Evolutionary conservation across 2,329 filamentous ascomycete species (phyloP).

Genomic region (Furcasterigmium sp.): DNA sequence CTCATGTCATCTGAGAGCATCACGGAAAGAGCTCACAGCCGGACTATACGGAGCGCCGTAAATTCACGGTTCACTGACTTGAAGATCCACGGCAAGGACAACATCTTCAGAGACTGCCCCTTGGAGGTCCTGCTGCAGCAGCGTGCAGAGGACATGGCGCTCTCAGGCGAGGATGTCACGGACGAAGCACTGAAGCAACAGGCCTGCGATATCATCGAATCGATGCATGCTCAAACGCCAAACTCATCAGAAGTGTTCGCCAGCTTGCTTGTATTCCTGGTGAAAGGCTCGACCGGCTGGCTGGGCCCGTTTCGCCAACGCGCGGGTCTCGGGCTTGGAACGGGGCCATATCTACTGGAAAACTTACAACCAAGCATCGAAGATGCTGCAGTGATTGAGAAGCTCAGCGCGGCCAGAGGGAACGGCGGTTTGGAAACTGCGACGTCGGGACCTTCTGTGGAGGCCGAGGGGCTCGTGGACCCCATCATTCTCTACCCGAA

Average conservation of each 20-base stretch:
- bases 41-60: constrained; percentile 14
- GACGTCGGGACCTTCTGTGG: too few species aligned
- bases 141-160: constrained; percentile 6
- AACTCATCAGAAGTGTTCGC: constrained; percentile 3
- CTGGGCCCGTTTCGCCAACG: constrained; percentile 5
- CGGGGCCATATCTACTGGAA: not conserved
- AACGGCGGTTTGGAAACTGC: too few species aligned
- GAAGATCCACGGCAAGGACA: constrained; percentile 8
- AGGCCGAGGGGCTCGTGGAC: too few species aligned
- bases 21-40: constrained; percentile 12
- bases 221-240: not conserved
- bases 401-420: too few species aligned
- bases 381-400: too few species aligned
- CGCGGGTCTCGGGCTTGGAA: constrained; percentile 1
- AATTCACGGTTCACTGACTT: constrained; percentile 8
- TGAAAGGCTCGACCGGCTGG: constrained; percentile 6
- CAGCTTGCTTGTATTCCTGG: constrained; percentile 4
- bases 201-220: constrained; percentile 5
- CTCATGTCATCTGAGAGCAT: constrained; percentile 19
- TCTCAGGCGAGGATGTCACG: not conserved
- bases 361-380: not conserved
- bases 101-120: constrained; percentile 7
- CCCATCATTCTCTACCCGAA: not conserved
- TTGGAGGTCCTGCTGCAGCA: constrained; percentile 7
- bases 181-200: constrained; percentile 6